Evolutionary conservation across 2,329 filamentous ascomycete genomes (phyloP), one percentile per base, ranked within the genome.

Genomic region (Didymella segeticola): DNA sequence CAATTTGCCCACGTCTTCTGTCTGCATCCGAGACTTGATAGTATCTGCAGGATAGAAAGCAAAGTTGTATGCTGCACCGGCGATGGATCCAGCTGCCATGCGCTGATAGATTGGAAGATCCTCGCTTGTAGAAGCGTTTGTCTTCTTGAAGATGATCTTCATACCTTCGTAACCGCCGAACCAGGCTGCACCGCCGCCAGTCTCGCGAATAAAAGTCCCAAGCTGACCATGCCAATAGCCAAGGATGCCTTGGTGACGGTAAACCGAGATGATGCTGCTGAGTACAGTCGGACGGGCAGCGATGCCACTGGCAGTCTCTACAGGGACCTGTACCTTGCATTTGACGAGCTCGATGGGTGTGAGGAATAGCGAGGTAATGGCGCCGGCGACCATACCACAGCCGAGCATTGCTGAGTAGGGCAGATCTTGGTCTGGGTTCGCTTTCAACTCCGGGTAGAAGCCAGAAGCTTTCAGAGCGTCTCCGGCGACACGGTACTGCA

Each of bases 291-390:
- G 82, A 3, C 82, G 77, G 78, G 79, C 3, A 74, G 74, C 2
- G 68, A 69, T 20, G 71, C 74, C 70, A 1, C 78, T 72, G 6
- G 69, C 55, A 1, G 70, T 62, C 41, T 77, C 71, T 4, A 78
- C 50, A 14, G 83, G 91, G 1, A 93, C 93, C 75, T 99, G 95
- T 78, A 99, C 96, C 77, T 95, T 96, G 83, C 95, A 99, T 78
- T 99, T 99, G 72, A 99, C 90, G 46, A 99, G 85, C 78, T 99
- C 95, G 62, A 99, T 91, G 0, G 95, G 95, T 0, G 95, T 99
- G 57, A 99, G 85, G 26, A 96, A 86, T 41, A 97, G 82, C 0
- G 91, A 96, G 0, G 95, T 96, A 68, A 96, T 89, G 31, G 90
- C 89, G 27, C 95, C 95, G 1, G 93, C 89, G 53, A 91, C 88